Evolutionary conservation across 1,284 basidiomycete genomes (phyloP), one percentile per base, ranked within the genome.

Genomic region (Naganishia sp.): DNA sequence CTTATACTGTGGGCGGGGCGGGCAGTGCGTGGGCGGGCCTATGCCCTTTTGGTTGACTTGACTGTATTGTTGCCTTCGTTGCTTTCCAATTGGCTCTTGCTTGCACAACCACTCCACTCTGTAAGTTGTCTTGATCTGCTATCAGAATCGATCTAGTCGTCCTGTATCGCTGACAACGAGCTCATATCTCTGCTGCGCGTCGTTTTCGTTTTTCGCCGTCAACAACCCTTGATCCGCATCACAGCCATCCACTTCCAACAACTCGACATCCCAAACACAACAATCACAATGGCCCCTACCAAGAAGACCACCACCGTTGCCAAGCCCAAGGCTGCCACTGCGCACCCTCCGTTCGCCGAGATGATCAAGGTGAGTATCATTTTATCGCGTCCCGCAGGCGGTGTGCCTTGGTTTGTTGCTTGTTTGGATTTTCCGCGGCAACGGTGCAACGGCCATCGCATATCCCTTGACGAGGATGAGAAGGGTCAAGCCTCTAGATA

Each of bases 351-450:
- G 54, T 81, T 79, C 75, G 74, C 79, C 55, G 70, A 74, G 55
- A 81, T 81, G 80, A 76, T 81, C 75, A 78, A 79, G 77, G 80
- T 81, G 68, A 77, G 79, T 74, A 43, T 28, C 33, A 48, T 6
- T 31, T 44, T 44, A 28, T 28, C 28, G 28, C n/a, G 33, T 28
- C 7, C 3, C 7, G 33, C 16, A 55, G 68, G 65, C 63, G 63
- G 68, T 50, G 50, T 48, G 9, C 43, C 42, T 52, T 23, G 25
- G 18, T 39, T 21, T 28, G 56, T 31, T 31, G 10, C 33, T 23
- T 25, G 23, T 43, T 53, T 18, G 6, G 15, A 18, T 28, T 18
- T 31, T 53, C 7, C 18, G 23, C 2, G 49, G 21, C 21, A 50
- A 3, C 23, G 21, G 21, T 10, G 49, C 25, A 15, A 50, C 13